Base-by-base conservation (phyloP, 2,329 filamentous ascomycete genomes). In the Penicillium sp. region DNA sequence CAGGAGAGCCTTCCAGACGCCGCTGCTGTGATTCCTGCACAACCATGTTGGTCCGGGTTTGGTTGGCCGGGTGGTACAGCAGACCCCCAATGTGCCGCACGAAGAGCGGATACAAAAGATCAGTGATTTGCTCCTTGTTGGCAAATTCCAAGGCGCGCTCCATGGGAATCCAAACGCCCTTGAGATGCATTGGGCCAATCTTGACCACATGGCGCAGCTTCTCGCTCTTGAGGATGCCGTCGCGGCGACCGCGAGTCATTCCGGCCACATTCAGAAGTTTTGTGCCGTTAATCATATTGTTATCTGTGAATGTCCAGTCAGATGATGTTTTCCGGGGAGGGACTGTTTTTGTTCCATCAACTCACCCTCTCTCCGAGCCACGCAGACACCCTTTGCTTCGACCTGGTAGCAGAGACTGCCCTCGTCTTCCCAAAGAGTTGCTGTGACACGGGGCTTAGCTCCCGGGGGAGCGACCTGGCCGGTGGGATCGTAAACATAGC, bases 81-180 rank as follows among this genome's bases (percentile, higher is more conserved):
- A 97, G 77, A 47, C 89, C 86, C 50, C 89, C 89, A 65, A 97
- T 97, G 71, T 97, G 95, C 71, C 97, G 90, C 31, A 97, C 93
- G 67, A 98, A 98, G 40, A 98, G 77, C 42, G 93, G 93, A 69
- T 97, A 98, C 44, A 97, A 74, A 39, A 90, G 75, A 71, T 97
- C 91, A 0, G 93, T 97, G 55, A 97, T 98, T 74, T 97, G 97
- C 71, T 98, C 93, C 78, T 96, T 97, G 75, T 98, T 98, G 56
- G 93, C 93, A 67, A 98, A 97, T 62, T 97, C 93, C 44, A 98
- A 75, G n/a, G 93, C 93, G 56, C 93, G 85, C 60, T 97, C 93
- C 61, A 95, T 97, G 1, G 93, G 93, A 62, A 98, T 98, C 90
- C 90, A 95, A 57, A 95, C 90, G 63, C 93, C 93, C 74, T 98